These are phyloP conservation scores for Myrica gale DNA, from an alignment of 306 rosid species.

Conservation along the genomic window DNA sequence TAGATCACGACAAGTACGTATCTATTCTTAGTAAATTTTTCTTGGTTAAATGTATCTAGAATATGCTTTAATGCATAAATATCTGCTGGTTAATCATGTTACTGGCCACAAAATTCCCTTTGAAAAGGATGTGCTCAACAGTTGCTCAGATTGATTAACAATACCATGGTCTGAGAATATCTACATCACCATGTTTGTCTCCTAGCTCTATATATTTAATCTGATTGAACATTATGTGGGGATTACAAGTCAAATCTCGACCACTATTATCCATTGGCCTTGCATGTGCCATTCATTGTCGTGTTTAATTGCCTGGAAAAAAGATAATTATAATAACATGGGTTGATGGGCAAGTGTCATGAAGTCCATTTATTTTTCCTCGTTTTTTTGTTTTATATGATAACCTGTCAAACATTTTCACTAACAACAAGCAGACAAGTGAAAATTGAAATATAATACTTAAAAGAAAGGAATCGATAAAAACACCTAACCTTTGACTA, in stretches of 20 bases:
- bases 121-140: background rate
- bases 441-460: background rate
- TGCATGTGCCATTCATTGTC: background rate
- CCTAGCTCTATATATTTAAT: background rate
- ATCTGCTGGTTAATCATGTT: background rate
- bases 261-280: background rate
- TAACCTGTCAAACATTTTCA: background rate
- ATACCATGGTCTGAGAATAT: background rate
- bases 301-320: background rate
- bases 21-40: background rate
- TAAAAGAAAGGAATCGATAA: background rate
- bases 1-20: background rate
- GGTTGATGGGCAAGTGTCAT: background rate
- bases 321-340: background rate
- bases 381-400: background rate
- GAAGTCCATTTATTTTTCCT: background rate
- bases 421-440: background rate
- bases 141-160: too few species aligned
- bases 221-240: background rate
- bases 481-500: background rate
- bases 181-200: background rate
- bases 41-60: background rate
- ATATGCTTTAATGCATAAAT: background rate
- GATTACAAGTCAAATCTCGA: background rate
- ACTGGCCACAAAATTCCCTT: background rate